phyloP scores from a whole-genome alignment of 768 basidiomycete species.

The Neoboletus brunneissimus region DNA sequence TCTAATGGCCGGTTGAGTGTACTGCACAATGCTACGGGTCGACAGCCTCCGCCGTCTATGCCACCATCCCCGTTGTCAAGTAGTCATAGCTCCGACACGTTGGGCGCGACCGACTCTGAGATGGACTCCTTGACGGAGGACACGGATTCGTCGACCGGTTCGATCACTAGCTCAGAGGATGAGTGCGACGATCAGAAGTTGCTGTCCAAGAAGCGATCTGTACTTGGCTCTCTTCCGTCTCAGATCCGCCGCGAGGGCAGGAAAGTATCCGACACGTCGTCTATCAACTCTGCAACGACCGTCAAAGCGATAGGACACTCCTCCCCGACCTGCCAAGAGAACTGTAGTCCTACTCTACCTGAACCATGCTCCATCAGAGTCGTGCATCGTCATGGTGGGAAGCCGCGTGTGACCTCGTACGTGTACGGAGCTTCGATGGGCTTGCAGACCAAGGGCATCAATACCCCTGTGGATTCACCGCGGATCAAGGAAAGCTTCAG shows the following conservation, averaged over 20 bases:
- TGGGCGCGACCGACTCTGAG: slow-evolving; percentile 52
- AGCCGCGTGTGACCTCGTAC: slow-evolving; percentile 29
- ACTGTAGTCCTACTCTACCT: slow-evolving; percentile 14
- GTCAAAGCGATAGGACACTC: slow-evolving; percentile 29
- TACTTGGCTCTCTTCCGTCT: slow-evolving; percentile 46
- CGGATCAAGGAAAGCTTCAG: slow-evolving; percentile 39
- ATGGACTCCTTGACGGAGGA: slow-evolving; percentile 64
- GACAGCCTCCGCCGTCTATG: slow-evolving; percentile 17
- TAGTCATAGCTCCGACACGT: slow-evolving; percentile 43
- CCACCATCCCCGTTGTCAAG: slow-evolving; percentile 35
- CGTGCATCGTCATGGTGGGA: slow-evolving; percentile 26
- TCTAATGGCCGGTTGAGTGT: slow-evolving; percentile 41
- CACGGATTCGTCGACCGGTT: slow-evolving; percentile 54
- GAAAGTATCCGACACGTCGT: slow-evolving; percentile 35
- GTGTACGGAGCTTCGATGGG: slow-evolving; percentile 24
- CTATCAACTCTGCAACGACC: slow-evolving; percentile 36
- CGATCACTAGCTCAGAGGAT: slow-evolving; percentile 48
- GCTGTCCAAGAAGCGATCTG: slow-evolving; percentile 38
- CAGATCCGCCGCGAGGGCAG: slow-evolving; percentile 42
- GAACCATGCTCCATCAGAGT: slow-evolving; percentile 25
- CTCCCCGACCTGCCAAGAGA: slow-evolving; percentile 20
- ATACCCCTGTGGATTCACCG: slow-evolving; percentile 16
- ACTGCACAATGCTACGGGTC: slow-evolving; percentile 15
- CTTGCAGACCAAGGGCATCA: slow-evolving; percentile 13
- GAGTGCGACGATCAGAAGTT: slow-evolving; percentile 32